Conservation (phyloP, 768 basidiomycete genomes). For the Strobilomyces dryophilus region DNA sequence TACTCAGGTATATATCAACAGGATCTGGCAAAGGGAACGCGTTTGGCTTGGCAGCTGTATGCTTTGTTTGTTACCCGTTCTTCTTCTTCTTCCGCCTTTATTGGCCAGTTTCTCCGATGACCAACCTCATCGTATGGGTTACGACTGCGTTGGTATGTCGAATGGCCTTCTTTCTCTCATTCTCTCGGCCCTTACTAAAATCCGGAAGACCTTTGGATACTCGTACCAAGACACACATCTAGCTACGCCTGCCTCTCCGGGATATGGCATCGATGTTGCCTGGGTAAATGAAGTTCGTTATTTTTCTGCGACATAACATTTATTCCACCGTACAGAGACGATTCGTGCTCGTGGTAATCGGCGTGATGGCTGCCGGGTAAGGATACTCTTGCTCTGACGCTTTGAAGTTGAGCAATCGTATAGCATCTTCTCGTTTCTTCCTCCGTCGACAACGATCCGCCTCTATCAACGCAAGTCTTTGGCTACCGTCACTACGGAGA, state of each 20-base stretch:
- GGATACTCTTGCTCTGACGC: conserved; percentile 9
- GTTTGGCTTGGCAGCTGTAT: conserved; percentile 67
- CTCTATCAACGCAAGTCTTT: conserved; percentile 67
- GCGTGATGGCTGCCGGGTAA: conserved; percentile 77
- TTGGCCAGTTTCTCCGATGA: conserved; percentile 70
- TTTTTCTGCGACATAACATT: neutral
- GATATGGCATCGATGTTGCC: conserved; percentile 61
- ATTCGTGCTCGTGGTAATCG: conserved; percentile 64
- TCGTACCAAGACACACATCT: conserved; percentile 64
- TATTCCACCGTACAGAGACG: conserved; percentile 41
- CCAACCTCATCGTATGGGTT: conserved; percentile 64
- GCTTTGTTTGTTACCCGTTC: conserved; percentile 66
- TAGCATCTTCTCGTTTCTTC: conserved; percentile 67
- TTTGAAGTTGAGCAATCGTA: conserved; percentile 2
- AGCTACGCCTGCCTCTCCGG: conserved; percentile 44
- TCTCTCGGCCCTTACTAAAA: neutral
- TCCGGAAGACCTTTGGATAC: conserved; percentile 59
- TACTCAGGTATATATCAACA: conserved; percentile 62
- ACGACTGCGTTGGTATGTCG: conserved; percentile 55
- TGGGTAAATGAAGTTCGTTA: conserved; percentile 46
- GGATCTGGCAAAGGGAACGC: conserved; percentile 57
- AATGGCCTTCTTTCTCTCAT: neutral
- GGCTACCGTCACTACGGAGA: conserved; percentile 60
- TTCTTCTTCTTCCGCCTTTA: conserved; percentile 70
- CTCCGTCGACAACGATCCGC: conserved; percentile 73